Base-by-base conservation (phyloP, 176 grass and related monocot genomes). In the Aegilops bicornis region DNA sequence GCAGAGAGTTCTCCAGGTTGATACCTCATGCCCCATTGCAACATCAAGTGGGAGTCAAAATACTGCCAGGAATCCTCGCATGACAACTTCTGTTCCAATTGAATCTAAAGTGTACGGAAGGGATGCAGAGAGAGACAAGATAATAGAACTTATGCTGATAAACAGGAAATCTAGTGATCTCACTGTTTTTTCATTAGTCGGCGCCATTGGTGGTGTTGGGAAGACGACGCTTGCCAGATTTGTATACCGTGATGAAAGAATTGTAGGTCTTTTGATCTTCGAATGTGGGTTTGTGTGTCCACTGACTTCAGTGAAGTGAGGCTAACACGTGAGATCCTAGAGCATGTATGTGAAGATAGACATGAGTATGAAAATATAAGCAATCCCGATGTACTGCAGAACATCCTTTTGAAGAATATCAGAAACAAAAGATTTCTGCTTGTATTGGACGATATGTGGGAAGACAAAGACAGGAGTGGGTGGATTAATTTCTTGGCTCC, bases 261-360 rank as follows among this genome's bases (percentile, higher is more conserved):
- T 84, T 78, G 69, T 2, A n/a, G 19, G 59, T 25, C 72, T 77
- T 37, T 84, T 47, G 80, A 91, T 50, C 11, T 91, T 31, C 63
- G n/a, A 58, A 91, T 91, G 2, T 91, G 89, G 89, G 7, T 91
- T n/a, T 84, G 80, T 72, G 79, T 91, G 11, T 82, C 78, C 31
- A 65, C 69, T 1, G 9, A 81, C 6, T 87, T 87, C 23, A 5
- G 23, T 25, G 7, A 29, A 64, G 10, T 7, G 42, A 14, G 40
- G 22, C 6, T 75, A 15, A 87, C 30, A 36, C 30, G 0, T 22
- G 39, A 87, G 40, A 87, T 87, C 5, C 8, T 80, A 50, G 74
- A 86, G 14, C 39, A 81, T 64, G 39, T 75, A 6, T 75, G 59
- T 67, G 30, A 25, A 81, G 56, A 47, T 62, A 22, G 2, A 37